Evolutionary conservation across 2,329 filamentous ascomycete species (phyloP).

Genomic region (Ceratocystis papillata): DNA sequence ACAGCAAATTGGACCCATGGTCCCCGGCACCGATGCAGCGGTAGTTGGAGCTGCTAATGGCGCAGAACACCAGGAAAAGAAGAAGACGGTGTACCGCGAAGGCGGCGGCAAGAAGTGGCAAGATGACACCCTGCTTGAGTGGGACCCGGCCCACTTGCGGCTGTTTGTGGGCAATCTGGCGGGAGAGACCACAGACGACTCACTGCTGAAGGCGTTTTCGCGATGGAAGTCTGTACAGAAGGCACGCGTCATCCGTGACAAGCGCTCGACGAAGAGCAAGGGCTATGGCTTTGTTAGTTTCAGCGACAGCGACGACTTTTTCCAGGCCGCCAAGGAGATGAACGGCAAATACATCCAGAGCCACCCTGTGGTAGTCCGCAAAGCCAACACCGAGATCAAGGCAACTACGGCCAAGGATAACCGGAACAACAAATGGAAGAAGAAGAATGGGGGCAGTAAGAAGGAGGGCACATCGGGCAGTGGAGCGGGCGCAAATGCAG

Average conservation of each 20-base stretch:
- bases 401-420: constrained; percentile 58
- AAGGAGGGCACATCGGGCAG: constrained; percentile 30
- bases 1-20: constrained; percentile 29
- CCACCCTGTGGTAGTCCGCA: constrained; percentile 77
- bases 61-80: constrained; percentile 41
- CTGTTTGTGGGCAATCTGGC: constrained; percentile 95
- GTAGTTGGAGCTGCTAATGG: constrained; percentile 29
- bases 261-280: constrained; percentile 90
- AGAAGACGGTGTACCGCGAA: constrained; percentile 77
- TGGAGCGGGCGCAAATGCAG: constrained; percentile 27
- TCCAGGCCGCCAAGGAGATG: constrained; percentile 94
- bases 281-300: constrained; percentile 97
- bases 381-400: constrained; percentile 86
- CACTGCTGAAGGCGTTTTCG: constrained; percentile 83
- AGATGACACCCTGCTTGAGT: constrained; percentile 79
- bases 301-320: constrained; percentile 89
- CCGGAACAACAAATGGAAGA: constrained; percentile 27
- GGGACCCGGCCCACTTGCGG: constrained; percentile 89
- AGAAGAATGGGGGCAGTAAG: constrained; percentile 33
- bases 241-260: constrained; percentile 86
- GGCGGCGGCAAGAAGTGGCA: constrained; percentile 91
- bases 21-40: constrained; percentile 36
- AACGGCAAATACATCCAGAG: constrained; percentile 98
- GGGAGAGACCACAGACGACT: constrained; percentile 94
- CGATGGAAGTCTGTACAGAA: constrained; percentile 83